A percentile compares a stretch with the other conserved stretches of the same genome.
phyloP scores from a whole-genome alignment of 2,329 filamentous ascomycete species.

The Fusarium buxicola region DNA sequence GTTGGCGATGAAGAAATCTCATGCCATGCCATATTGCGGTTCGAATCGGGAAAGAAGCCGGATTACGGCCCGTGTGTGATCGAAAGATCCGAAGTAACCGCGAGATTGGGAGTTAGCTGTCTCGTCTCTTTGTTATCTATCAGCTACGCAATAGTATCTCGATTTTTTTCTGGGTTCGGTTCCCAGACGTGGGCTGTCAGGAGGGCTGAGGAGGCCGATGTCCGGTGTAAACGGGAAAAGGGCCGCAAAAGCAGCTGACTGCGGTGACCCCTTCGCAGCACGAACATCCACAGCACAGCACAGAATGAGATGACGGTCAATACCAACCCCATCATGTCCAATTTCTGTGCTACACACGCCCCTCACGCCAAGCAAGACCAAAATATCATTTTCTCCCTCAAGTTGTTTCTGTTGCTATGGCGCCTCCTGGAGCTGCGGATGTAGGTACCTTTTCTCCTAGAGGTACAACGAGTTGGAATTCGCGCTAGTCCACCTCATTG shows the following conservation, averaged over 20 bases:
- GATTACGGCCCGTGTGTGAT: conserved; percentile 28
- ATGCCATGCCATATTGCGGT: conserved; percentile 24
- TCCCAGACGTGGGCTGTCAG: conserved; percentile 23
- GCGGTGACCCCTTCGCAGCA: conserved; percentile 6
- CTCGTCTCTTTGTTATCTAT: conserved; percentile 17
- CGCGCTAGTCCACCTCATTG: conserved; percentile 34
- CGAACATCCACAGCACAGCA: conserved; percentile 24
- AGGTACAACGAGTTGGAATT: conserved; percentile 40
- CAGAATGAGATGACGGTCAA: conserved; percentile 1
- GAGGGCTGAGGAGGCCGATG: conserved; percentile 24
- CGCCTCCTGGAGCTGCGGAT: conserved; percentile 38
- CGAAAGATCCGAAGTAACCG: conserved; percentile 32
- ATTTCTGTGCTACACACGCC: conserved; percentile 11
- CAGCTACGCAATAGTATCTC: conserved; percentile 13
- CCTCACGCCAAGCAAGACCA: neutral
- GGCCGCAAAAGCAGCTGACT: conserved; percentile 42
- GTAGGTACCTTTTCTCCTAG: conserved; percentile 38
- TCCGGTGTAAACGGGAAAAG: conserved; percentile 37
- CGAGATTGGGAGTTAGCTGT: conserved; percentile 19
- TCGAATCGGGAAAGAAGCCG: conserved; percentile 30
- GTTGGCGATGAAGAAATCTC: conserved; percentile 11
- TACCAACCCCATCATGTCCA: conserved; percentile 16
- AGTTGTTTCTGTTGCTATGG: conserved; percentile 12
- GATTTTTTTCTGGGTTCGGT: conserved; percentile 27
- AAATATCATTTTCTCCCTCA: conserved; percentile 1